Base-by-base conservation (phyloP, 768 basidiomycete genomes). In the Lactarius psammicola region DNA sequence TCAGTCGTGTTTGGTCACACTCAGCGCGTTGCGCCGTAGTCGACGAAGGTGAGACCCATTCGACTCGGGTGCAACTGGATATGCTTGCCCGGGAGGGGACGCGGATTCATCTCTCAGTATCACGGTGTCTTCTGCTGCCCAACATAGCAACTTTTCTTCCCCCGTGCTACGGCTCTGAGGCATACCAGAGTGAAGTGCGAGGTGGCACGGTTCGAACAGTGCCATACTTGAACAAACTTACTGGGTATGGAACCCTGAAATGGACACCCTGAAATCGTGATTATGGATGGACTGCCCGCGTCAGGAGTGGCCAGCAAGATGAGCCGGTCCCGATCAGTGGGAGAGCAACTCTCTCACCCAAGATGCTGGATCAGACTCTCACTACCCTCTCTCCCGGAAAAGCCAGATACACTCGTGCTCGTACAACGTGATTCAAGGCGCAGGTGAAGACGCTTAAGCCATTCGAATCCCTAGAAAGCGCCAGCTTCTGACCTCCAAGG, bases 361-460 rank as follows among this genome's bases (percentile, higher is more conserved):
- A 17, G 76, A 68, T 8, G 70, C 68, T 15, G 44, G 26, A 38
- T 63, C 61, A 9, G 63, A 28, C 9, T 59, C 63, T 66, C 44
- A 30, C 42, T 58, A 28, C n/a, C n/a, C n/a, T n/a, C n/a, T 68
- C 64, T 23, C 67, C 64, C 20, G 20, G 31, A 3, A 63, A 55
- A 11, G 66, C 26, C 34, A 34, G 53, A 18, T 64, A 58, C 28
- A 46, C 54, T 56, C 57, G 66, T 28, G 69, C 67, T 51, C 74
- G 75, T 13, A 74, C 44, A 46, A 23, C 76, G 38, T 74, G 70
- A 65, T 73, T 72, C 23, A 72, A 72, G 38, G 59, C 64, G 74
- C 73, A 75, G n/a, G 64, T 57, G 70, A 75, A 73, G 3, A 70
- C 63, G 59, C 75, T 73, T 1, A 71, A 74, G n/a, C 73, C 73